phyloP scores from a whole-genome alignment of 2,329 filamentous ascomycete genomes.

The Xylariaceae sp. region DNA sequence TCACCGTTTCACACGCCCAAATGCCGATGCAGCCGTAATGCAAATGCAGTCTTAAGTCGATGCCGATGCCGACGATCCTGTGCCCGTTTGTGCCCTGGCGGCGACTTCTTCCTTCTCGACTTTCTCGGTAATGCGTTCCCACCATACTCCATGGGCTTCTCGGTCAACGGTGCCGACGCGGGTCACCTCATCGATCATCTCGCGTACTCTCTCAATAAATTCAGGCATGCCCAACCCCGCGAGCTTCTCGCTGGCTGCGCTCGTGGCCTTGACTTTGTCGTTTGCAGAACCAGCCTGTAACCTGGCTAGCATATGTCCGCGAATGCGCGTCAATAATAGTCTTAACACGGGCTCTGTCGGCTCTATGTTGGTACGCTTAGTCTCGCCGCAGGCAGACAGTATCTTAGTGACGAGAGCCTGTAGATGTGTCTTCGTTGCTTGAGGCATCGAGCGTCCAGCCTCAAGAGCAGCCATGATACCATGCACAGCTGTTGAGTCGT shows the following conservation, averaged over 20 bases:
- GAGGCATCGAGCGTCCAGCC: slow-evolving; percentile 59
- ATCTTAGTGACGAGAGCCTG: slow-evolving; percentile 56
- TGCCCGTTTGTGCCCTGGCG: neutral
- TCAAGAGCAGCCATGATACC: slow-evolving; percentile 61
- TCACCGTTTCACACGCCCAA: slow-evolving; percentile 15
- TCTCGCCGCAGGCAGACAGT: slow-evolving; percentile 46
- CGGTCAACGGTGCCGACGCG: slow-evolving; percentile 64
- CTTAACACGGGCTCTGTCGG: slow-evolving; percentile 57
- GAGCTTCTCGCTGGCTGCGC: slow-evolving; percentile 64
- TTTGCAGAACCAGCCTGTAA: slow-evolving; percentile 63
- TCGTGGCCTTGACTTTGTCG: slow-evolving; percentile 67
- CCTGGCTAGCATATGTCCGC: slow-evolving; percentile 61
- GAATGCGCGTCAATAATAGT: slow-evolving; percentile 64
- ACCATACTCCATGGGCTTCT: slow-evolving; percentile 65
- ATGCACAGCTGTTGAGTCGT: slow-evolving; percentile 48
- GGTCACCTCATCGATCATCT: slow-evolving; percentile 65
- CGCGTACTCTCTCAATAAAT: slow-evolving; percentile 65
- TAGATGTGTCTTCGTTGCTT: slow-evolving; percentile 57
- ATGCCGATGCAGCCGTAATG: slow-evolving; percentile 8
- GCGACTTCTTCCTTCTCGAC: slow-evolving; percentile 40
- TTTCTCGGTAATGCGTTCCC: slow-evolving; percentile 61
- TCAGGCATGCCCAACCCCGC: slow-evolving; percentile 68
- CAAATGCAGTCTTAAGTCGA: slow-evolving; percentile 13
- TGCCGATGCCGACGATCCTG: neutral
- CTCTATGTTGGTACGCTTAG: slow-evolving; percentile 38